A percentile compares a stretch with the other conserved stretches of the same genome.
Evolutionary conservation across 164 flowering plant genomes (phyloP).

Genomic region (Macadamia tetraphylla): DNA sequence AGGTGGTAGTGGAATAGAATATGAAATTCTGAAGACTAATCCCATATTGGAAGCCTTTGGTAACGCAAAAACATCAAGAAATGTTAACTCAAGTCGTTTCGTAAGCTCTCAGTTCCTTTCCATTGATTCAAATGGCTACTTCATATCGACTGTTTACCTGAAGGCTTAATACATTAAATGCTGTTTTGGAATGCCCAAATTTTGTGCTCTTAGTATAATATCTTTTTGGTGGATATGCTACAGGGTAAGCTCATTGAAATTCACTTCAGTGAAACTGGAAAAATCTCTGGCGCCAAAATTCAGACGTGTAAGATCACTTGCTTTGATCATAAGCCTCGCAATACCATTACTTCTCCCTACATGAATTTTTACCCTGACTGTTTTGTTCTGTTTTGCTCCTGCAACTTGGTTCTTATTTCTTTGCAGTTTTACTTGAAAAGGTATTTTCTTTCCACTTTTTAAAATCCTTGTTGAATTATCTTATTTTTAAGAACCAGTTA

Average conservation of each 20-base stretch:
- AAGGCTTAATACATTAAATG: not conserved
- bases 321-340: not conserved
- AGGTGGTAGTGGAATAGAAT: constrained; percentile 96
- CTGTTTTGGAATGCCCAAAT: not conserved
- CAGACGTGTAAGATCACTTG: constrained; percentile 79
- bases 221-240: constrained; percentile 6
- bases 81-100: constrained; percentile 98
- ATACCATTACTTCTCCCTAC: not conserved
- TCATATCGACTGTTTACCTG: not conserved
- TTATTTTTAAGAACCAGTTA: not conserved
- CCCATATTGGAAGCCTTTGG: constrained; percentile 99
- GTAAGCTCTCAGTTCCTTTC: constrained; percentile 46
- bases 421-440: constrained; percentile 94
- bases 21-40: constrained; percentile 91
- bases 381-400: constrained; percentile 18
- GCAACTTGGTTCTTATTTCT: constrained; percentile 10
- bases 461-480: constrained; percentile 6
- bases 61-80: constrained; percentile 93
- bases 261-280: constrained; percentile 91
- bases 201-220: not conserved
- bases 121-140: not conserved
- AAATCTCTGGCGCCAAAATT: constrained; percentile 93
- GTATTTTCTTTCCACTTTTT: constrained; percentile 28
- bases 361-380: constrained; percentile 16
- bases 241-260: constrained; percentile 99